phyloP scores from a whole-genome alignment of 1,284 basidiomycete genomes.

The Trametes versicolor region DNA sequence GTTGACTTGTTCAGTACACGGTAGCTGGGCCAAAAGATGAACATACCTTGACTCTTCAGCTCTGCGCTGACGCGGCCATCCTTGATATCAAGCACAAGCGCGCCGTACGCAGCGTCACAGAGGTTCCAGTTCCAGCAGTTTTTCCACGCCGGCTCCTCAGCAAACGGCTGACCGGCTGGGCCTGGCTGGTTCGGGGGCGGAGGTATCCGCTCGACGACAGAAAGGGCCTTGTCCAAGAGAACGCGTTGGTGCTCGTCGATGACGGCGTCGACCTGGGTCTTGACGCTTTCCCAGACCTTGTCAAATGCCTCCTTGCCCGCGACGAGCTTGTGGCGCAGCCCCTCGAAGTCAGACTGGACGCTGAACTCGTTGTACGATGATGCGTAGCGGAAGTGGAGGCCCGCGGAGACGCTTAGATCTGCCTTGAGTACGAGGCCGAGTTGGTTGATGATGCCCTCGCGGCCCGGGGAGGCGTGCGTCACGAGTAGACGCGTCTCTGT shows the following conservation, averaged over 20 bases:
- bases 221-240: conserved; percentile 90
- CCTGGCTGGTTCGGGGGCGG: conserved; percentile 66
- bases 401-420: conserved; percentile 94
- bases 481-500: conserved; percentile 95
- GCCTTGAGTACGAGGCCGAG: conserved; percentile 92
- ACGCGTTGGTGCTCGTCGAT: conserved; percentile 93
- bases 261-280: conserved; percentile 90
- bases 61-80: conserved; percentile 94
- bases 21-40: not conserved
- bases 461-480: conserved; percentile 92
- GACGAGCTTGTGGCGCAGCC: conserved; percentile 85
- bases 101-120: conserved; percentile 94
- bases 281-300: conserved; percentile 95
- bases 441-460: conserved; percentile 93
- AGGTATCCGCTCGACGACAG: conserved; percentile 85
- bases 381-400: conserved; percentile 97
- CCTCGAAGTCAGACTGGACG: conserved; percentile 90
- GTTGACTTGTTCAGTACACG: conserved; percentile 13
- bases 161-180: conserved; percentile 58
- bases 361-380: conserved; percentile 98
- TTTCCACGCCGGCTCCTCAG: conserved; percentile 93
- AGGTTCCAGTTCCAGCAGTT: conserved; percentile 99
- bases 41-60: conserved; percentile 88
- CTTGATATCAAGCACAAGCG: conserved; percentile 87
- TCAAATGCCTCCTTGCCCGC: conserved; percentile 87